Evolutionary conservation across 164 flowering plant species (phyloP).

Genomic region (Dillenia turbinata): DNA sequence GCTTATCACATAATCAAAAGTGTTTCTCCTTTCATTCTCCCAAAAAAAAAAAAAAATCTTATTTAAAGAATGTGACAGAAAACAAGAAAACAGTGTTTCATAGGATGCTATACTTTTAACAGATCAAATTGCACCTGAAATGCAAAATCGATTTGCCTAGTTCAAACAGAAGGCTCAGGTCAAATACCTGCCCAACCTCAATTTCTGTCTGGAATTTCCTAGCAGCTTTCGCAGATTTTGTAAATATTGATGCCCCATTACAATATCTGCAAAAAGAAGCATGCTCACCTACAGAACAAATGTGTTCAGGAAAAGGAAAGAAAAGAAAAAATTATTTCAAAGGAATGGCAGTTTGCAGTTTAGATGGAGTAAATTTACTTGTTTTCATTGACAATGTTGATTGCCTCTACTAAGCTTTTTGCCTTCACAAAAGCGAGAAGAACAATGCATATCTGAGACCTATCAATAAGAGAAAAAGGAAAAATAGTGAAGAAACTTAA

Average conservation of each 20-base stretch:
- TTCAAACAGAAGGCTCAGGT: neutral
- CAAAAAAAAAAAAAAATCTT: no score
- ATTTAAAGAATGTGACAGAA: no score
- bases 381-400: constrained; percentile 56
- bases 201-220: constrained; percentile 19
- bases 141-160: neutral
- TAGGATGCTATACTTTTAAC: no score
- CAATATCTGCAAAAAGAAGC: neutral
- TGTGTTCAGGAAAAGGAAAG: no score
- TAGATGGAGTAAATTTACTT: constrained; percentile 27
- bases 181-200: constrained; percentile 55
- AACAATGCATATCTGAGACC: neutral
- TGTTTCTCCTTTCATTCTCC: no score
- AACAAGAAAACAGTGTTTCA: no score
- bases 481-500: neutral
- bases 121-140: no score
- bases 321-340: no score
- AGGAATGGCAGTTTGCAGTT: neutral
- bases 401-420: constrained; percentile 70
- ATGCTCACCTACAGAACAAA: no score
- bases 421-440: constrained; percentile 31
- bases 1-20: no score
- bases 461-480: constrained; percentile 4
- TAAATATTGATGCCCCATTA: constrained; percentile 17
- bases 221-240: constrained; percentile 14